Evolutionary conservation across 768 basidiomycete genomes (phyloP), one percentile per base, ranked within the genome.

Genomic region (Multifurca ochricompacta): DNA sequence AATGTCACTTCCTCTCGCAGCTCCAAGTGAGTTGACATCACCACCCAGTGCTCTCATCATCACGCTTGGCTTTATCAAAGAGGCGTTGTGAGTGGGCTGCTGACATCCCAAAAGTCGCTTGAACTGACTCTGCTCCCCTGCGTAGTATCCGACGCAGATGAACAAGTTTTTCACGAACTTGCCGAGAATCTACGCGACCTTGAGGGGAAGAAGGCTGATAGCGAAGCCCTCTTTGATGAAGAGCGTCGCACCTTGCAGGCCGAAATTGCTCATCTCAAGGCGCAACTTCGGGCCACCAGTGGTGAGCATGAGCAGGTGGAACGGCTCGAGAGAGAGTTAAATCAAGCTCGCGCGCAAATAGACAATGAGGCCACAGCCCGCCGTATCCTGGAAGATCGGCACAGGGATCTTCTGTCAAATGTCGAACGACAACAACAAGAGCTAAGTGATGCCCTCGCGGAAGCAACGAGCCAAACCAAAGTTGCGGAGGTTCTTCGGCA

Each of bases 111-210:
- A 19, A 25, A 37, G 35, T 41, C 25, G 27, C 34, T 46, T 13
- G 46, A 48, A 32, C 32, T 39, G 28, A 45, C 27, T 19, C 35
- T 16, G 28, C 25, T 31, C 36, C 34, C 14, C 64, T 54, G 58
- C 8, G 43, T 60, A 90, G 87, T 81, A 19, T 77, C 80, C 3
- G 85, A 87, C 65, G 81, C 78, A n/a, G 85, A 87, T 51, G 85
- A 87, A 51, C 78, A 82, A 56, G 82, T 81, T 19, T 84, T 85
- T 63, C 79, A 82, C 51, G 87, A 89, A 58, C 73, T 90, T 4
- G 71, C 80, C 6, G 77, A 85, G 53, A 83, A 87, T 59, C 76
- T 93, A 14, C 80, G 76, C 1, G 73, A 73, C 3, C 66, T 78
- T 1, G 78, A 83, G 60, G 79, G 83, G 51, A 73, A 76, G 16